Evolutionary conservation across 345 rosid species (phyloP).

Genomic region (Corchorus capsularis): DNA sequence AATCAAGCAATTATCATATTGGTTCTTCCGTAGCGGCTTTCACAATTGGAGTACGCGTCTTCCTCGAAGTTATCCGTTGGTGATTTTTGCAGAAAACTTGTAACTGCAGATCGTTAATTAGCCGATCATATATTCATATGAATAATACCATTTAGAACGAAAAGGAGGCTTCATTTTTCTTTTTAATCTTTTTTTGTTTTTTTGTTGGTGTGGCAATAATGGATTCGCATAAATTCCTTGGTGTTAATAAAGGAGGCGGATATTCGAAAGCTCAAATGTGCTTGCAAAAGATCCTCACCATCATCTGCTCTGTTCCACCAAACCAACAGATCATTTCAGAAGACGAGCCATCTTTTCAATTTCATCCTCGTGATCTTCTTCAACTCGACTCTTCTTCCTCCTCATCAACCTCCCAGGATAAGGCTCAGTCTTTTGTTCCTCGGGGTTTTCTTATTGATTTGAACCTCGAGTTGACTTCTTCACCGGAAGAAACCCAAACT

Average conservation of each 20-base stretch:
- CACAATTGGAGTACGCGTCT: background rate
- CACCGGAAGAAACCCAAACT: background rate
- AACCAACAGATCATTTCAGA: background rate
- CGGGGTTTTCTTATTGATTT: background rate
- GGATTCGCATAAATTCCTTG: background rate
- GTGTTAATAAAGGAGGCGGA: background rate
- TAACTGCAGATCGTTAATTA: no score
- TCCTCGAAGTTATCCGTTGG: background rate
- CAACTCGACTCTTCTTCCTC: background rate
- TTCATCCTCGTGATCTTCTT: background rate
- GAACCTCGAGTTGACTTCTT: constrained; percentile 4
- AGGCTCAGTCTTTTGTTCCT: background rate
- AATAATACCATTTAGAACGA: background rate
- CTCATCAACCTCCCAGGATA: background rate
- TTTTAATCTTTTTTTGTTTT: no score
- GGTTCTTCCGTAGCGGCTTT: background rate
- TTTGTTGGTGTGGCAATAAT: constrained; percentile 1
- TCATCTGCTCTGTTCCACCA: background rate
- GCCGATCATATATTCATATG: background rate
- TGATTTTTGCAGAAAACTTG: background rate
- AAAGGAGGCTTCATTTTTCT: background rate
- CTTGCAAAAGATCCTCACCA: background rate
- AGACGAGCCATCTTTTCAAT: background rate
- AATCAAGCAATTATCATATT: background rate
- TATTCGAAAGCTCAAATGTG: constrained; percentile 4